Conservation (phyloP, 441 rosid species). For the Jatropha multifida region DNA sequence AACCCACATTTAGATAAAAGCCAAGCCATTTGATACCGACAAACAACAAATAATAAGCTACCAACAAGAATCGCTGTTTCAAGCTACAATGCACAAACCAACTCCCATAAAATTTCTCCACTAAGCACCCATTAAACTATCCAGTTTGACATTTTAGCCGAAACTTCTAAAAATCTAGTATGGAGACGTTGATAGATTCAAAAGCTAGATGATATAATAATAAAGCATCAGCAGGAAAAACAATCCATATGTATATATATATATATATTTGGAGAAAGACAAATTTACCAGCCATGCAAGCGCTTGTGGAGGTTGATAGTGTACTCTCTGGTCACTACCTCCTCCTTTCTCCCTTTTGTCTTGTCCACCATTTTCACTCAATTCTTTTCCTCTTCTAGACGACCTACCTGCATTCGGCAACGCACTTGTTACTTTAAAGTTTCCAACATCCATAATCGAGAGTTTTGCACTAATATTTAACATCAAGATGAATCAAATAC, state of each 20-base stretch:
- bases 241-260: not conserved
- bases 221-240: not conserved
- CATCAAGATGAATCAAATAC: not conserved
- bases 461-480: not conserved
- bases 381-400: not conserved
- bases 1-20: too few relatives aligned
- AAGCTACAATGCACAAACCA: too few relatives aligned
- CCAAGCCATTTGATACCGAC: too few relatives aligned
- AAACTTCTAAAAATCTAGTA: too few relatives aligned
- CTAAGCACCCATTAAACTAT: too few relatives aligned
- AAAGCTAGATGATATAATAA: too few relatives aligned
- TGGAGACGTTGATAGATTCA: too few relatives aligned
- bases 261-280: not conserved
- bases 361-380: slow-evolving; percentile 59
- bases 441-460: not conserved
- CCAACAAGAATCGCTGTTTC: too few relatives aligned
- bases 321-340: slow-evolving; percentile 87
- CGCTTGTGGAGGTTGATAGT: slow-evolving; percentile 93
- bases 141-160: too few relatives aligned
- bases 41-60: too few relatives aligned
- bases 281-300: slow-evolving; percentile 73
- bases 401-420: slow-evolving; percentile 24
- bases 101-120: too few relatives aligned
- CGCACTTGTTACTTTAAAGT: not conserved
- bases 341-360: slow-evolving; percentile 76